These are phyloP conservation scores for Vaccinium darrowii DNA, from an alignment of 148 eudicot species.

Conservation along the genomic window DNA sequence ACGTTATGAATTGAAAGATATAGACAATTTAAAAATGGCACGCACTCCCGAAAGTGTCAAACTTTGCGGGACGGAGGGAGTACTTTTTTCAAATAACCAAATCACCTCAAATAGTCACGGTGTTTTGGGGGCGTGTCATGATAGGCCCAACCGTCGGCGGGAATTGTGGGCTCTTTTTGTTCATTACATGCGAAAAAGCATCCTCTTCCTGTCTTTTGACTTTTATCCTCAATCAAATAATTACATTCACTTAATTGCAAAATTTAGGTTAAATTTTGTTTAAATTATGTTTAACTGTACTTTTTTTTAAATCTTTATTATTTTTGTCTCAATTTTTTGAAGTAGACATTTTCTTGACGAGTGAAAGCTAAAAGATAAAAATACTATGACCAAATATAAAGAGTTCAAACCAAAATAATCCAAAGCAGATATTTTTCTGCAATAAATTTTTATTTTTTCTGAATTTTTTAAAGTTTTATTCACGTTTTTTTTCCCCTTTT, in stretches of 20 bases:
- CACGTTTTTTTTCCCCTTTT: no score
- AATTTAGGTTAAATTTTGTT: background rate
- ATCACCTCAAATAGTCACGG: background rate
- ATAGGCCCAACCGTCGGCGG: background rate
- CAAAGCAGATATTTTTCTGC: background rate
- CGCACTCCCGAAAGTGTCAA: no score
- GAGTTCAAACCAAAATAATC: background rate
- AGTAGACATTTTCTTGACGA: background rate
- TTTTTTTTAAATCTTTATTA: no score
- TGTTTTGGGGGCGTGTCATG: background rate
- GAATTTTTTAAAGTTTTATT: background rate
- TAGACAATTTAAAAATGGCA: no score
- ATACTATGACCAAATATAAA: background rate
- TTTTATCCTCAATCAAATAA: background rate
- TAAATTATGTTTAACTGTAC: no score
- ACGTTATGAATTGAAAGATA: no score
- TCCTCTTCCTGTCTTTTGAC: background rate
- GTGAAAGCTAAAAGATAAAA: background rate
- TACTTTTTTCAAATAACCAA: no score
- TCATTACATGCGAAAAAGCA: background rate
- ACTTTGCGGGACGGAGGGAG: no score
- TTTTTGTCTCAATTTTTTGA: background rate
- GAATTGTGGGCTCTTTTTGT: conserved; percentile 5
- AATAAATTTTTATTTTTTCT: no score
- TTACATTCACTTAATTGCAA: background rate